phyloP scores from a whole-genome alignment of 2,329 filamentous ascomycete species.

The Diaporthe longicolla region DNA sequence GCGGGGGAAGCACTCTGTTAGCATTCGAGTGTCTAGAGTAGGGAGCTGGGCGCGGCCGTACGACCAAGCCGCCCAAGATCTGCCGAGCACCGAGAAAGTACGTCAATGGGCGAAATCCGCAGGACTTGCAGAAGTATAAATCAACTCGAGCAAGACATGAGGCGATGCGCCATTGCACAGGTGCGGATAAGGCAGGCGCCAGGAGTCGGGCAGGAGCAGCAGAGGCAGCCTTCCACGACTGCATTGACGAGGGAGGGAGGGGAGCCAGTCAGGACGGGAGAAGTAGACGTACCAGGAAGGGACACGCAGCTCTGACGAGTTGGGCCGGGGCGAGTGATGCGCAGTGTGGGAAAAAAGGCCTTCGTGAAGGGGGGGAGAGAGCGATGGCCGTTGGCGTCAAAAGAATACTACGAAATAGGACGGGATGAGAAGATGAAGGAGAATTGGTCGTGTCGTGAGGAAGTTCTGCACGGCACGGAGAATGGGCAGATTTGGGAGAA shows the following conservation, averaged over 20 bases:
- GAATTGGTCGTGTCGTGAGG: constrained; percentile 38
- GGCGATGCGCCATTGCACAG: constrained; percentile 1
- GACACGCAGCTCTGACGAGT: constrained; percentile 43
- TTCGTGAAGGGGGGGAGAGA: constrained; percentile 34
- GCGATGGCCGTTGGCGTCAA: constrained; percentile 35
- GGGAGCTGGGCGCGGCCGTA: not conserved
- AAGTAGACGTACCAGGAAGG: constrained; percentile 42
- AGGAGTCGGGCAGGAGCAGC: constrained; percentile 21
- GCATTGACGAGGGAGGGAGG: constrained; percentile 16
- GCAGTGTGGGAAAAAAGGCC: constrained; percentile 25
- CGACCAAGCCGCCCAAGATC: not conserved
- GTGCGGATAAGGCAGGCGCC: not conserved
- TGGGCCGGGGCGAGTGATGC: constrained; percentile 27
- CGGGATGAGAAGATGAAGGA: constrained; percentile 40
- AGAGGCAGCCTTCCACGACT: constrained; percentile 14
- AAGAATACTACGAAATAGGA: constrained; percentile 39
- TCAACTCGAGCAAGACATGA: not conserved
- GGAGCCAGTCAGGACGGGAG: not conserved
- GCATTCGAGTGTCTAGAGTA: constrained; percentile 34
- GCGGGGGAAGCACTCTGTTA: constrained; percentile 30
- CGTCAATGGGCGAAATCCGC: not conserved
- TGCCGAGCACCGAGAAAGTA: constrained; percentile 9
- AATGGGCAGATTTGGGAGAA: constrained; percentile 40
- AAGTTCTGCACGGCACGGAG: constrained; percentile 40
- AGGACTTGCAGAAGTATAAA: not conserved